Conservation (phyloP, 2,329 filamentous ascomycete species). For the Elsinoe ampelina region DNA sequence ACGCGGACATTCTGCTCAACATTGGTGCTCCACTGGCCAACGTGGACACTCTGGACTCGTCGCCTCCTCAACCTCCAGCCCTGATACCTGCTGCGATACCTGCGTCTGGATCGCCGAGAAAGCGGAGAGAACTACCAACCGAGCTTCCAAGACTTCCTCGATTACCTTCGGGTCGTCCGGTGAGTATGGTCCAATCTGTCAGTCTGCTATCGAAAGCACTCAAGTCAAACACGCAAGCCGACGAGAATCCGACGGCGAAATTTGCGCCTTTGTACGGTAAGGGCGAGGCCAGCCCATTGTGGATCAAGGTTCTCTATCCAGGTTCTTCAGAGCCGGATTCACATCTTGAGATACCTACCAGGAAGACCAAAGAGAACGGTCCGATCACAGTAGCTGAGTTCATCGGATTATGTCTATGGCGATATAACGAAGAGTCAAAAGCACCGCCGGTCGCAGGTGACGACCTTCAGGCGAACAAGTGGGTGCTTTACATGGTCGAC, state of each 20-base stretch:
- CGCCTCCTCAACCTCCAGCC: constrained; percentile 39
- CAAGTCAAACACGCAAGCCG: constrained; percentile 61
- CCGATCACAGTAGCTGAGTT: constrained; percentile 66
- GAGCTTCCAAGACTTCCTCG: constrained; percentile 49
- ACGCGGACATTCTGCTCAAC: constrained; percentile 60
- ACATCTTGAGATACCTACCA: constrained; percentile 62
- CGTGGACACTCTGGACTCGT: constrained; percentile 16
- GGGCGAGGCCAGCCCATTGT: constrained; percentile 66
- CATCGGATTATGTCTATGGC: constrained; percentile 70
- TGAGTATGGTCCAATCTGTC: constrained; percentile 60
- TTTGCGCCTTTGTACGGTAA: constrained; percentile 71
- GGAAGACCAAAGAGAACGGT: constrained; percentile 60
- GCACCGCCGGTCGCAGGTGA: constrained; percentile 56
- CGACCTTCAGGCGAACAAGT: constrained; percentile 70
- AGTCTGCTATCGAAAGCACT: constrained; percentile 64
- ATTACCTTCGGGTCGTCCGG: constrained; percentile 62
- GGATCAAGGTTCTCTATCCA: constrained; percentile 67
- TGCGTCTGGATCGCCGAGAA: constrained; percentile 48
- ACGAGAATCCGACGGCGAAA: constrained; percentile 62
- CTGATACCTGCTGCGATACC: constrained; percentile 35
- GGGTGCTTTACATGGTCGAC: constrained; percentile 75
- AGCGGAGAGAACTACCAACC: constrained; percentile 47
- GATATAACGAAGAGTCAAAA: constrained; percentile 67
- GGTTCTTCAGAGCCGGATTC: constrained; percentile 57
- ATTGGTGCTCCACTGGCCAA: constrained; percentile 39